These are phyloP conservation scores for Gossypium lobatum DNA, from an alignment of 441 rosid genomes.

Conservation along the genomic window DNA sequence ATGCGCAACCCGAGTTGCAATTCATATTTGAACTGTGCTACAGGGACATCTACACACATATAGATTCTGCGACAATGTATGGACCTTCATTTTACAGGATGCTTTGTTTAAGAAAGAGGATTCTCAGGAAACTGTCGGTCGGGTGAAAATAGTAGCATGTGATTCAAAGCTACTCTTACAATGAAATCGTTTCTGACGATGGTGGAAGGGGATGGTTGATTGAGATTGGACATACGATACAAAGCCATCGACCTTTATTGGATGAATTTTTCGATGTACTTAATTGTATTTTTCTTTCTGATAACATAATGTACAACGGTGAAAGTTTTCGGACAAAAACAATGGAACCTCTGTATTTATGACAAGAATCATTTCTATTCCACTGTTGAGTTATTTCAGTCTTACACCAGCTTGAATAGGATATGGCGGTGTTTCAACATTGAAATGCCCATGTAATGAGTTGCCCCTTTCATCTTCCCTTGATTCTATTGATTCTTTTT, in stretches of 20 bases:
- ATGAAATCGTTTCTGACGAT: slow-evolving; percentile 30
- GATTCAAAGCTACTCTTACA: slow-evolving; percentile 87
- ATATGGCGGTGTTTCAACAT: neutral
- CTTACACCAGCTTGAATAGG: slow-evolving; percentile 8
- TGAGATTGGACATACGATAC: slow-evolving; percentile 15
- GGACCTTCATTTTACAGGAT: slow-evolving; percentile 91
- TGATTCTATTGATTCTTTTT: neutral
- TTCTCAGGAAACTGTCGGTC: slow-evolving; percentile 47
- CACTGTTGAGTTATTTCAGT: neutral
- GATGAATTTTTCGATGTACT: slow-evolving; percentile 11
- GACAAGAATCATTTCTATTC: neutral
- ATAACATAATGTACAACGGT: slow-evolving; percentile 4
- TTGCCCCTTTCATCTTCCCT: neutral
- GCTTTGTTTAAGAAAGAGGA: slow-evolving; percentile 74
- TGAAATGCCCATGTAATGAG: neutral
- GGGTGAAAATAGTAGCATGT: slow-evolving; percentile 93
- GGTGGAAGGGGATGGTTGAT: slow-evolving; percentile 9
- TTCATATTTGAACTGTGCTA: neutral
- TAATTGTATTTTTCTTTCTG: slow-evolving; percentile 14
- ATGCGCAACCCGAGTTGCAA: neutral
- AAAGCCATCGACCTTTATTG: slow-evolving; percentile 20
- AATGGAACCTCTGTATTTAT: slow-evolving; percentile 6
- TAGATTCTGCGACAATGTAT: slow-evolving; percentile 94
- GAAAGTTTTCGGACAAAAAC: slow-evolving; percentile 9
- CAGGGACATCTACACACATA: slow-evolving; percentile 99